Evolutionary conservation across 768 basidiomycete species (phyloP).

Genomic region (Pleurotus giganteus): DNA sequence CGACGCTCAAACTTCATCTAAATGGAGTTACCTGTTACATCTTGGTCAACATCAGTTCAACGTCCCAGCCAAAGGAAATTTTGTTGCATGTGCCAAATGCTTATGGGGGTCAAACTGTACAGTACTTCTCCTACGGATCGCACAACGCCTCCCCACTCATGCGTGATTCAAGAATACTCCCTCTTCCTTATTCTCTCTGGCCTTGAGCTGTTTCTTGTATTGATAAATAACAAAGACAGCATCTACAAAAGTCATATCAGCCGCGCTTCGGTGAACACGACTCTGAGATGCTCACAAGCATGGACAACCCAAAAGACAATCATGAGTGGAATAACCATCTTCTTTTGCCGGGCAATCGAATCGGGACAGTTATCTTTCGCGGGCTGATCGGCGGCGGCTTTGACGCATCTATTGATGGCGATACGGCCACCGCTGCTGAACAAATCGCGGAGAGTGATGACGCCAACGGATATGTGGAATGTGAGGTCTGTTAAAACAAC

Average conservation of each 20-base stretch:
- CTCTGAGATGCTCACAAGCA: background rate
- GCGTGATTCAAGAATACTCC: constrained; percentile 1
- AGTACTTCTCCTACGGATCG: background rate
- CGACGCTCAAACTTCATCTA: too few species aligned
- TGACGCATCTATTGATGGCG: constrained; percentile 4
- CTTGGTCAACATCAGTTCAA: too few species aligned
- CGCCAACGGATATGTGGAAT: constrained; percentile 7
- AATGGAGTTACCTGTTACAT: too few species aligned
- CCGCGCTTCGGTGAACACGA: background rate
- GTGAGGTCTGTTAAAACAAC: constrained; percentile 1
- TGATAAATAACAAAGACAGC: constrained; percentile 6
- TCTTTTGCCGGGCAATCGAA: background rate
- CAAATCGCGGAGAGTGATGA: constrained; percentile 5
- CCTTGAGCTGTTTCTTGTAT: constrained; percentile 7
- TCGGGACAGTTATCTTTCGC: background rate
- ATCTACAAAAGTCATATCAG: background rate
- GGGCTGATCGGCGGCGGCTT: constrained; percentile 3
- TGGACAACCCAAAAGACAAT: constrained; percentile 4
- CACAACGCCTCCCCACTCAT: background rate
- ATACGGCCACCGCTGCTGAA: constrained; percentile 2
- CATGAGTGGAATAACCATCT: constrained; percentile 7
- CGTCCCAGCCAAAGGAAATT: too few species aligned
- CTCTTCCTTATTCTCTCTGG: constrained; percentile 7
- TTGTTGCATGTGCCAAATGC: background rate
- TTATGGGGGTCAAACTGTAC: background rate